Base-by-base conservation (phyloP, 2,329 filamentous ascomycete genomes). In the Fusarium sp. region DNA sequence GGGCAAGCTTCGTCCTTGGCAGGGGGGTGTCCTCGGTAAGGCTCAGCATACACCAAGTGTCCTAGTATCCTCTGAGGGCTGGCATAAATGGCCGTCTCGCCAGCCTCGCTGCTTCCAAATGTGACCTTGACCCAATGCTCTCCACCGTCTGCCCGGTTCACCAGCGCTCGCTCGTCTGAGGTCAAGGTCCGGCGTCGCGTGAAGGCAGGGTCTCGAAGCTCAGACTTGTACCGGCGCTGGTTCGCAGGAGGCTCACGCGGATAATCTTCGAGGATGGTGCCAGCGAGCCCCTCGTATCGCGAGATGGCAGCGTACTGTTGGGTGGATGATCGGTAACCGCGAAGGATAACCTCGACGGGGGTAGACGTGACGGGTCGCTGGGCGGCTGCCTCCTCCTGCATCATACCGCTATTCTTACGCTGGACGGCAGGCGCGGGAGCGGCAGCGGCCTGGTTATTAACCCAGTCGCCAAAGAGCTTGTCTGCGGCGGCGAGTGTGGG, bases 71-170 rank as follows among this genome's bases (percentile, higher is more conserved):
- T 88, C 82, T 95, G 92, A 0, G 93, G 93, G 61, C 92, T 94
- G 64, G 90, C 89, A 79, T 89, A 92, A 48, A 92, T 84, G 25
- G 93, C 93, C 13, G 90, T 87, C 68, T 94, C 92, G 23, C 92
- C 93, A 2, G 93, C 92, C 75, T 93, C 89, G 58, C 88, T 87
- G 48, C 91, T 94, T 83, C 95, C 93, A 78, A 95, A 95, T 1
- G 93, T 95, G 65, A 95, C 87, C 82, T 95, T 95, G 78, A 98
- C 95, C 96, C 96, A 98, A 85, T 98, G 94, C 76, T 93, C 90
- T 50, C 96, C 96, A 59, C 95, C 94, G 54, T 92, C 93, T 72
- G 94, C 95, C 71, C 89, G 90, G 83, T 95, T 95, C 79, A 96
- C 94, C 81, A 95, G 93, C 63, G 89, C 87, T 66, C 95, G 91